Conservation (phyloP, 169 alveolate genomes). For the Besnoitia besnoiti region DNA sequence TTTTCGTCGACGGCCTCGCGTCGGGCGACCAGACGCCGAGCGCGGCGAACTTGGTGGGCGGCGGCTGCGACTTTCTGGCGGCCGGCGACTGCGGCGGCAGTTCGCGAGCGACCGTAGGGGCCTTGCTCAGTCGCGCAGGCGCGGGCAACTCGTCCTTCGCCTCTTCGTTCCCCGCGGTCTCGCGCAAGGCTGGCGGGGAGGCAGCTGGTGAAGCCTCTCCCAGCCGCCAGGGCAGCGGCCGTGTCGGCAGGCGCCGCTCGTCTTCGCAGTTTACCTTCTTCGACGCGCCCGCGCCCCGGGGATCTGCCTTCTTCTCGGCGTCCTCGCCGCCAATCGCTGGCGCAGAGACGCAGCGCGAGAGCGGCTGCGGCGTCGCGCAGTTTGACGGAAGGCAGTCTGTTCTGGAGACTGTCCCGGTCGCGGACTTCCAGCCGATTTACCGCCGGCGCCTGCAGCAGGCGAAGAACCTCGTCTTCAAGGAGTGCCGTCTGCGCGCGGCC, state of each 20-base stretch:
- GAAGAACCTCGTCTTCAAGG: conserved; percentile 50
- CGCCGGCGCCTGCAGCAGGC: conserved; percentile 64
- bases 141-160: neutral
- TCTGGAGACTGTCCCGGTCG: conserved; percentile 60
- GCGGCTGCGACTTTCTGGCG: too few relatives aligned
- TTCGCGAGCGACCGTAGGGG: neutral
- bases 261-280: neutral
- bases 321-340: neutral
- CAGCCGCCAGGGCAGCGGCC: neutral
- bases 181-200: neutral
- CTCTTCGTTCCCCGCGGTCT: neutral
- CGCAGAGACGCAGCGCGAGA: neutral
- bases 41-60: neutral
- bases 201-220: neutral
- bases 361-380: too few relatives aligned
- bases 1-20: neutral
- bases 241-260: neutral
- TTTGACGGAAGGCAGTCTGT: too few relatives aligned
- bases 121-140: neutral
- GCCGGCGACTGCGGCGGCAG: too few relatives aligned
- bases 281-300: neutral
- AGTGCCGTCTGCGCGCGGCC: conserved; percentile 56
- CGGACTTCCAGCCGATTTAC: conserved; percentile 55
- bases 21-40: neutral
- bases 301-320: neutral